phyloP scores from a whole-genome alignment of 164 flowering plant genomes.

The Chimonanthus praecox region DNA sequence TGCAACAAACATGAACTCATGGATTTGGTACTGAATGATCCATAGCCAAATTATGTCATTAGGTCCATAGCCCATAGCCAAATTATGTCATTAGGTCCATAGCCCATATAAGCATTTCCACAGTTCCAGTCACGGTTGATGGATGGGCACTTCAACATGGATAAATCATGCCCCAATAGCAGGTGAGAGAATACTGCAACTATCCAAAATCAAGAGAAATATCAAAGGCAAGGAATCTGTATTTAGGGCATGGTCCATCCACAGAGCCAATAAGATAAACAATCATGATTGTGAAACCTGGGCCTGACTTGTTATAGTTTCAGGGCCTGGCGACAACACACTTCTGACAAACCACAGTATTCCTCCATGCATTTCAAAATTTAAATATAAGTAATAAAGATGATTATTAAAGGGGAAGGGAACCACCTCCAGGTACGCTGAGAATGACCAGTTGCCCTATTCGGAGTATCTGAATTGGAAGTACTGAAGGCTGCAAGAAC shows the following conservation, averaged over 20 bases:
- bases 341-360: background rate
- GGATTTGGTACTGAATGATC: background rate
- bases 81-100: background rate
- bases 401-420: background rate
- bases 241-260: background rate
- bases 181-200: too few species aligned
- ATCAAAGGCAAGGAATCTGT: too few species aligned
- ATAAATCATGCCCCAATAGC: background rate
- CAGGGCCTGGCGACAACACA: background rate
- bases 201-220: too few species aligned
- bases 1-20: background rate
- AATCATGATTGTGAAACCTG: background rate
- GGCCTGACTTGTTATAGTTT: background rate
- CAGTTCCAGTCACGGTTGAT: background rate
- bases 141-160: background rate
- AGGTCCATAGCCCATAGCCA: background rate
- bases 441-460: conserved; percentile 94
- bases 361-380: background rate
- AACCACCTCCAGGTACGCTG: conserved; percentile 92
- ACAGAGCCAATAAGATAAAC: background rate
- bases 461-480: conserved; percentile 88
- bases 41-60: background rate
- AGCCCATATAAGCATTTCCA: background rate
- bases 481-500: conserved; percentile 81
- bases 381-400: too few species aligned